Base-by-base conservation (phyloP, 352 stramenopile species). In the Albugo candida region DNA sequence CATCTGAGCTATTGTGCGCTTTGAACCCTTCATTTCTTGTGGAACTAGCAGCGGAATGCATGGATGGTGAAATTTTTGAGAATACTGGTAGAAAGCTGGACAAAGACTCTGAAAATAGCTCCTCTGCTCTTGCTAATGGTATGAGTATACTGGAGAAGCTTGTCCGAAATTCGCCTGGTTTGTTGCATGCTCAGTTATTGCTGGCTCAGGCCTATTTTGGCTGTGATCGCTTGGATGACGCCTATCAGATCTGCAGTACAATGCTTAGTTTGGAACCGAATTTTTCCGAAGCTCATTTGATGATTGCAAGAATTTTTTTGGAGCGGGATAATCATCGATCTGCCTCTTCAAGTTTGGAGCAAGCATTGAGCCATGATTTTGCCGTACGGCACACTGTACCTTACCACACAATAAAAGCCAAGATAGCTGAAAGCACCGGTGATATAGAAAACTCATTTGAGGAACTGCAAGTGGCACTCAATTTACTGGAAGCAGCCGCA, bases 351-450 rank as follows among this genome's bases (percentile, higher is more conserved):
- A 79, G 75, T 19, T 60, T 96, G 13, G 83, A 96, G 36, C 70
- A 93, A 41, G 86, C 86, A 11, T 58, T 96, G 13, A 86, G 74
- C 36, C 75, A 86, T 46, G 76, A 96, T 51, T 96, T 96, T 50
- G 70, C 63, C 0, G 72, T 95, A 24, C 71, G 76, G 18, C 71
- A 93, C 50, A 71, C 65, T 44, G 68, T 87, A 17, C 64, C 67
- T 38, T 96, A 89, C 59, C 78, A 79, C 46, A 71, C 95, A 34
- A 84, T 94, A 49, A 87, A 93, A 49, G 81, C 77, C 24, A 81
- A 82, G 53, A 61, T 93, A 36, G 58, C 87, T 11, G 71, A 86
- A 49, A 82, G 75, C 36, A 40, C 63, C 2, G 80, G 79, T 1
- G 70, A 92, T 37, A 53, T 87, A 2, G 74, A 70, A 20, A 85